Evolutionary conservation across 164 flowering plant species (phyloP).

Genomic region (Berberis thunbergii): DNA sequence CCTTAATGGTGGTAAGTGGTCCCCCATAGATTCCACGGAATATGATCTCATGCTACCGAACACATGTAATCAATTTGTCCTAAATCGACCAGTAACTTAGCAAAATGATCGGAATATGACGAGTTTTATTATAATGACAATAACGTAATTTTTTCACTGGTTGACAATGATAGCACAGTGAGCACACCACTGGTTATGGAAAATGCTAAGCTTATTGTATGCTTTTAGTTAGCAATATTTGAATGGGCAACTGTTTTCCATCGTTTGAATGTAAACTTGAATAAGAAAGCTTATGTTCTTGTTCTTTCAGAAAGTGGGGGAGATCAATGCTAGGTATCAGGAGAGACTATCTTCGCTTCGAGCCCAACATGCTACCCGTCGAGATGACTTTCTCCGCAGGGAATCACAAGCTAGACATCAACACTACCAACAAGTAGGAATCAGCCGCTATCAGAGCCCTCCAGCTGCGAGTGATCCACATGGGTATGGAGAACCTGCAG

Average conservation of each 20-base stretch:
- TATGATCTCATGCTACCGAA: too few relatives aligned
- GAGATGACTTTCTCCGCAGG: conserved; percentile 50
- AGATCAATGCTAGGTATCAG: conserved; percentile 37
- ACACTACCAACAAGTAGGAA: conserved; percentile 38
- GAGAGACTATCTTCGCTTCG: conserved; percentile 42
- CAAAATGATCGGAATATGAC: too few relatives aligned
- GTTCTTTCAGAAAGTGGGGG: conserved; percentile 36
- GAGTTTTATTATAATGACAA: too few relatives aligned
- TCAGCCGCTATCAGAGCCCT: conserved; percentile 22
- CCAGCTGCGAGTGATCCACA: conserved; percentile 30
- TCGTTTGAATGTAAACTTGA: neutral
- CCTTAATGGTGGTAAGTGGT: too few relatives aligned
- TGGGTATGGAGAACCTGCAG: conserved; percentile 25
- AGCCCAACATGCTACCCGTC: conserved; percentile 34
- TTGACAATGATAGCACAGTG: too few relatives aligned
- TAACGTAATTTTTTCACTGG: too few relatives aligned
- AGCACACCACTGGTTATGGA: too few relatives aligned
- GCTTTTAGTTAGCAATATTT: too few relatives aligned
- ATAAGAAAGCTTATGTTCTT: neutral
- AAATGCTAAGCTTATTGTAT: too few relatives aligned
- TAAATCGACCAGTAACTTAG: too few relatives aligned
- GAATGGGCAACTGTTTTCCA: neutral
- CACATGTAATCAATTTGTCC: too few relatives aligned
- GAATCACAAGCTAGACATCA: conserved; percentile 42
- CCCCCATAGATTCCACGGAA: too few relatives aligned